Evolutionary conservation across 225 moss, liverwort and hornwort genomes (phyloP), one percentile per base, ranked within the genome.

Genomic region (Antitrichia curtipendula): DNA sequence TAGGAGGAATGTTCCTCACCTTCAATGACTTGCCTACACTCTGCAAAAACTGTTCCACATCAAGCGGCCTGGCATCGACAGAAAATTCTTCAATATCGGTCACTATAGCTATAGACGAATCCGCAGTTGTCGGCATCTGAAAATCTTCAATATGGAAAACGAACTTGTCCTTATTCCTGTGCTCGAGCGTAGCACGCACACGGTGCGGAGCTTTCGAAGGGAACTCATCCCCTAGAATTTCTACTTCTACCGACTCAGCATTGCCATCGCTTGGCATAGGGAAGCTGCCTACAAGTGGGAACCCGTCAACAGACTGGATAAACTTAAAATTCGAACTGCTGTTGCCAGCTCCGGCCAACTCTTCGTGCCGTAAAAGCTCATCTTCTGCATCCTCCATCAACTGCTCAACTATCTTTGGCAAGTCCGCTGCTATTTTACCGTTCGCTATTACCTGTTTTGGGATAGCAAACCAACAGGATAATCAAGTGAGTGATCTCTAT

Each of bases 321-420:
- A 89, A 90, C 78, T 91, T 87, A 54, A 90, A 87, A 82, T 87
- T 88, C 91, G 87, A 85, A 88, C 81, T 86, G 82, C 90, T 88
- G n/a, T 71, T 93, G 78, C 92, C 88, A 49, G 89, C 89, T 63
- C 94, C 94, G 54, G 92, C 83, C 71, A 94, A 91, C 61, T 89
- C 90, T 59, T 96, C 96, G 52, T 90, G 94, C 83, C 88, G 90
- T 34, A 86, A 56, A 47, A 93, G 91, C 47, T 94, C 93, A 82
- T 94, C 92, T 93, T 94, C 94, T 43, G 92, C 96, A 63, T 96
- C 93, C 84, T 93, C 96, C 95, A 98, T 94, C 86, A 95, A 80
- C 85, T 98, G 96, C 89, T 96, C 96, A 36, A 98, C 94, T 70
- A 98, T 93, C 85, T 96, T 96, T 17, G 98, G 98, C 72, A 98